A percentile compares a stretch with the other conserved stretches of the same genome.
Evolutionary conservation across 345 rosid genomes (phyloP).

Genomic region (Ailanthus altissimus): DNA sequence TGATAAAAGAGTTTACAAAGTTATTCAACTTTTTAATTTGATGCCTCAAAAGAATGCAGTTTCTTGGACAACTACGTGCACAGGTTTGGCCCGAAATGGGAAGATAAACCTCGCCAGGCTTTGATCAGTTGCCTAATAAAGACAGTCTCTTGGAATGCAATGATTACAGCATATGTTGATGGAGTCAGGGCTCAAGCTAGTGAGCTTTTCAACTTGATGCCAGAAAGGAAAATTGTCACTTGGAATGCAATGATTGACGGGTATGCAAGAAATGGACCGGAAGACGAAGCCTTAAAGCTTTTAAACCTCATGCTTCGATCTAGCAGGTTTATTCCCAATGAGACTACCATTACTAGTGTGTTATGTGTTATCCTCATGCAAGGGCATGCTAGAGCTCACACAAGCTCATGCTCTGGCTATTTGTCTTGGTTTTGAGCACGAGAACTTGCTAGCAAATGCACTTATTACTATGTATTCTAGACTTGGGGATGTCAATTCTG

Average conservation of each 20-base stretch:
- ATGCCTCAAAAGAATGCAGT: constrained; percentile 43
- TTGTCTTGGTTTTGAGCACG: constrained; percentile 35
- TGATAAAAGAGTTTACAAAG: constrained; percentile 29
- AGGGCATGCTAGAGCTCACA: constrained; percentile 27
- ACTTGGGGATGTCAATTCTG: constrained; percentile 37
- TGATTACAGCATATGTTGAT: constrained; percentile 39
- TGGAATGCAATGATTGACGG: constrained; percentile 50
- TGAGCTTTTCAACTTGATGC: constrained; percentile 38
- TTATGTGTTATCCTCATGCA: constrained; percentile 35
- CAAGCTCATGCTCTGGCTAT: constrained; percentile 41
- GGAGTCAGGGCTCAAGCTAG: constrained; percentile 33
- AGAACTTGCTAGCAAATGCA: constrained; percentile 31
- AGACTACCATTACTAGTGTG: constrained; percentile 38
- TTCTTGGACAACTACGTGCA: constrained; percentile 43
- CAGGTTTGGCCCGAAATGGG: constrained; percentile 38
- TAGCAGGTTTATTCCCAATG: constrained; percentile 29
- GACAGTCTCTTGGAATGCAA: constrained; percentile 44
- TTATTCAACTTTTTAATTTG: constrained; percentile 35
- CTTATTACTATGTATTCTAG: constrained; percentile 41
- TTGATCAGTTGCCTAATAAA: constrained; percentile 37
- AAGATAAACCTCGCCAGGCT: constrained; percentile 36
- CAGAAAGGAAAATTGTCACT: constrained; percentile 30
- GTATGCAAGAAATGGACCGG: constrained; percentile 38
- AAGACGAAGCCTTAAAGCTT: constrained; percentile 35
- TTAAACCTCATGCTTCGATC: constrained; percentile 33